A percentile compares a stretch with the other conserved stretches of the same genome.
Conservation (phyloP, 345 rosid species). For the Odontarrhena argentea region DNA sequence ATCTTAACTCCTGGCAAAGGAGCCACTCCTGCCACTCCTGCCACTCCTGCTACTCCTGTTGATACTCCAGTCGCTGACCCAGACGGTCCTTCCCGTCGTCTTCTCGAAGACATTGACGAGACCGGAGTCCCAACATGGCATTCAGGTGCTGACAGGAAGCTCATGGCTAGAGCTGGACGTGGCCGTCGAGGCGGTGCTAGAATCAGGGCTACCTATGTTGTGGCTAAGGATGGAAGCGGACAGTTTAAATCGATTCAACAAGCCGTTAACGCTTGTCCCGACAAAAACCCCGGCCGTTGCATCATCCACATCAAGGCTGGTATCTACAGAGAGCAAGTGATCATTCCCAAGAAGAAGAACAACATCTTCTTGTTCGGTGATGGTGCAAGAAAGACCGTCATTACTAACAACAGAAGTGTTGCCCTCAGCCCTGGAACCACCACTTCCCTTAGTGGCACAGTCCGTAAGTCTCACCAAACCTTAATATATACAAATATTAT, state of each 20-base stretch:
- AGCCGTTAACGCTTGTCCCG: conserved; percentile 53
- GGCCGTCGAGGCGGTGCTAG: conserved; percentile 28
- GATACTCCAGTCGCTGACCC: conserved; percentile 38
- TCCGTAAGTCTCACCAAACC: conserved; percentile 40
- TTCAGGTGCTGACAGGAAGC: conserved; percentile 59
- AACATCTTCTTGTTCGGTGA: conserved; percentile 74
- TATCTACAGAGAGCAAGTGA: conserved; percentile 50
- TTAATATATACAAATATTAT: background rate
- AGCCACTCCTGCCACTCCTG: conserved; percentile 19
- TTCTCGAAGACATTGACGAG: conserved; percentile 42
- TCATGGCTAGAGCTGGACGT: conserved; percentile 47
- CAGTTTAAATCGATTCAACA: conserved; percentile 53
- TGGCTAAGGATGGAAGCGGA: conserved; percentile 84
- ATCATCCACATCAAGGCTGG: conserved; percentile 75
- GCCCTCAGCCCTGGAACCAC: conserved; percentile 44
- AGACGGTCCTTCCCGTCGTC: conserved; percentile 51
- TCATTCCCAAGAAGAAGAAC: conserved; percentile 48
- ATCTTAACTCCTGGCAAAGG: conserved; percentile 29
- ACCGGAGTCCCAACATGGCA: conserved; percentile 64
- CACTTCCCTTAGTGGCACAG: conserved; percentile 58
- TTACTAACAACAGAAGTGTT: conserved; percentile 55
- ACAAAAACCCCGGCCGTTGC: conserved; percentile 48
- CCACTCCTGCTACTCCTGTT: conserved; percentile 9
- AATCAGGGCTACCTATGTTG: conserved; percentile 55
- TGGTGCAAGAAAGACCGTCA: conserved; percentile 65